A percentile compares a stretch with the other conserved stretches of the same genome.
These are phyloP conservation scores for Saccharata proteae DNA, from an alignment of 2,329 filamentous ascomycete genomes.

Conservation along the genomic window DNA sequence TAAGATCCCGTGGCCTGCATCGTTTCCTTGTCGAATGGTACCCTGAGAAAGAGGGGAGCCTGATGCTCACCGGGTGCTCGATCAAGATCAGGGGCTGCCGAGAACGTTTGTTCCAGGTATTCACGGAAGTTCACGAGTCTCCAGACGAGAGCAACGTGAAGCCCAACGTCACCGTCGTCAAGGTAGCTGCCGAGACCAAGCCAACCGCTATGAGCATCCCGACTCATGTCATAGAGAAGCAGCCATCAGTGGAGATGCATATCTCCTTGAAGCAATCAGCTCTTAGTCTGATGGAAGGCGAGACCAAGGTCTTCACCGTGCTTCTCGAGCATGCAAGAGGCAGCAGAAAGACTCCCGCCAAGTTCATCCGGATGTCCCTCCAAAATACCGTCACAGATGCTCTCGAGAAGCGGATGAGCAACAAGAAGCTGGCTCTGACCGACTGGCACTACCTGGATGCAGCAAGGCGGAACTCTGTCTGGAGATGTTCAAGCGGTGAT, in stretches of 20 bases:
- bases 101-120: constrained; percentile 73
- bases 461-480: constrained; percentile 57
- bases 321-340: constrained; percentile 58
- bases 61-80: constrained; percentile 66
- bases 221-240: constrained; percentile 53
- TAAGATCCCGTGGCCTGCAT: too few relatives aligned
- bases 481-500: constrained; percentile 29
- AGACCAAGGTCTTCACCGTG: constrained; percentile 63
- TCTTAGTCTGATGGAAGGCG: constrained; percentile 87
- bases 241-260: constrained; percentile 65
- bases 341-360: constrained; percentile 57
- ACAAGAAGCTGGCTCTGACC: constrained; percentile 62
- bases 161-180: constrained; percentile 9
- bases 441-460: constrained; percentile 77
- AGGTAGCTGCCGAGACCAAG: constrained; percentile 1
- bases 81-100: constrained; percentile 73
- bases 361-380: constrained; percentile 79
- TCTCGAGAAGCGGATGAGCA: constrained; percentile 61
- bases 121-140: constrained; percentile 53
- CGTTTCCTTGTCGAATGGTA: constrained; percentile 59
- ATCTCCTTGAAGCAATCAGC: constrained; percentile 72
- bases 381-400: constrained; percentile 75
- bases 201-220: constrained; percentile 4
- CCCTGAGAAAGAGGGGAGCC: constrained; percentile 52
- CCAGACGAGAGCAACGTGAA: constrained; percentile 66